Percentiles rank a stretch among this genome's conserved stretches.
phyloP scores from a whole-genome alignment of 2,329 filamentous ascomycete genomes.

The Sarocladium brachiariae region DNA sequence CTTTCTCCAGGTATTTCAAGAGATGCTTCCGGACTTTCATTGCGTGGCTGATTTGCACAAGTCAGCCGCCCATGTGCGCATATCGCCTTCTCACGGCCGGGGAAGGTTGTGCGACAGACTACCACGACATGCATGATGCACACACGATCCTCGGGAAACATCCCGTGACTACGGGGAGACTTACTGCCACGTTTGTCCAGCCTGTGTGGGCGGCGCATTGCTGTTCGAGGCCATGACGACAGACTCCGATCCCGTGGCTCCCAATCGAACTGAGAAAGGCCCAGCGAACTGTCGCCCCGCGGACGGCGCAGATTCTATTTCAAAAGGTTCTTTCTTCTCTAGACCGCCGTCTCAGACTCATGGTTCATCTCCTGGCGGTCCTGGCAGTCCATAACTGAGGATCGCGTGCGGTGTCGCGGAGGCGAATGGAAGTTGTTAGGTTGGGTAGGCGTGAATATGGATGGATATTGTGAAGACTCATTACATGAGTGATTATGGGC shows the following conservation, averaged over 20 bases:
- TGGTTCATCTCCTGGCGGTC: conserved; percentile 2
- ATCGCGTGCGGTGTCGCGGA: not conserved
- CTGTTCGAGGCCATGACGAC: not conserved
- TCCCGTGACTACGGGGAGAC: conserved; percentile 15
- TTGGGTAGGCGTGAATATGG: not conserved
- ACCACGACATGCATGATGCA: too few relatives aligned
- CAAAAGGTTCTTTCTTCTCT: not conserved
- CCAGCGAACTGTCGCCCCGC: not conserved
- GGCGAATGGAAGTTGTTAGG: too few relatives aligned
- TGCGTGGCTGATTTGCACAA: conserved; percentile 15
- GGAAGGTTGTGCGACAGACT: not conserved
- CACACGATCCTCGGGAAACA: too few relatives aligned
- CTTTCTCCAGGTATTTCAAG: conserved; percentile 35
- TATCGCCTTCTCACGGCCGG: conserved; percentile 8
- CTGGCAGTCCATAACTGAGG: conserved; percentile 10
- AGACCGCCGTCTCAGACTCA: conserved; percentile 5
- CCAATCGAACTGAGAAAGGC: not conserved
- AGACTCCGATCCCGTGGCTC: not conserved
- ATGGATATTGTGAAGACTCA: not conserved
- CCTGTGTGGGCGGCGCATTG: conserved; percentile 16
- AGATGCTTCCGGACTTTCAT: conserved; percentile 36
- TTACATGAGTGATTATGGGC: not conserved
- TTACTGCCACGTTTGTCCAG: conserved; percentile 34
- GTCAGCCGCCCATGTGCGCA: conserved; percentile 4
- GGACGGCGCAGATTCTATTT: not conserved